Conservation (phyloP, 495 filamentous ascomycete genomes). For the Penicillium cinerascens region DNA sequence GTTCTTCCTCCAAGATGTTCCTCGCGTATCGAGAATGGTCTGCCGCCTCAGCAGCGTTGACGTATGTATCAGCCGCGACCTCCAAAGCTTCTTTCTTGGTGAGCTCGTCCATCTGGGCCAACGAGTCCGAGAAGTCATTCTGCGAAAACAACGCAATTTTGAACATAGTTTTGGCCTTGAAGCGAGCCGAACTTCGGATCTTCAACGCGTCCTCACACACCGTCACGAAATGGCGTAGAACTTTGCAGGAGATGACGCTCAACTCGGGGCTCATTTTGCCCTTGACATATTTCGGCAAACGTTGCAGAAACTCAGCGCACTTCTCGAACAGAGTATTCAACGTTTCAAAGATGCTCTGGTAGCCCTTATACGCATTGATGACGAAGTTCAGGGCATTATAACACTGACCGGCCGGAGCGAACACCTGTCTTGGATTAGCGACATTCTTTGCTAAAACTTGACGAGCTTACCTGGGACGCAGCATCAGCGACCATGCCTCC, state of each 20-base stretch:
- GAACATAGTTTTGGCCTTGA: slow-evolving; percentile 4
- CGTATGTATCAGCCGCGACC: not conserved
- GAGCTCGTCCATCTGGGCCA: slow-evolving; percentile 5
- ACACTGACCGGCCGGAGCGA: slow-evolving; percentile 13
- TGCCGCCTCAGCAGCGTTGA: no score
- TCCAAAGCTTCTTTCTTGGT: not conserved
- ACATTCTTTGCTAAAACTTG: no score
- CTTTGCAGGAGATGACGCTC: not conserved
- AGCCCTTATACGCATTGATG: slow-evolving; percentile 10
- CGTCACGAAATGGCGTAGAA: slow-evolving; percentile 1
- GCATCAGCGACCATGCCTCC: no score
- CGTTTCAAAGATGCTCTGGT: not conserved
- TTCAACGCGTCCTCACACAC: slow-evolving; percentile 1
- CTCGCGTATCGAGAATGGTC: no score
- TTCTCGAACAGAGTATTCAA: not conserved
- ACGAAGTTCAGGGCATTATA: slow-evolving; percentile 15
- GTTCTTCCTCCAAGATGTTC: no score
- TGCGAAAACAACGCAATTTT: slow-evolving; percentile 6
- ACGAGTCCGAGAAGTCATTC: not conserved
- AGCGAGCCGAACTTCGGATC: not conserved
- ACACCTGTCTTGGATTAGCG: not conserved
- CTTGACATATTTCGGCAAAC: slow-evolving; percentile 3
- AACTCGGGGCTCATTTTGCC: slow-evolving; percentile 4
- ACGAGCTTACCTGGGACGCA: no score
- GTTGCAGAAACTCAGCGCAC: slow-evolving; percentile 1